These are phyloP conservation scores for Caryopteris hybrid DNA, from an alignment of 305 asterid species.

Conservation along the genomic window DNA sequence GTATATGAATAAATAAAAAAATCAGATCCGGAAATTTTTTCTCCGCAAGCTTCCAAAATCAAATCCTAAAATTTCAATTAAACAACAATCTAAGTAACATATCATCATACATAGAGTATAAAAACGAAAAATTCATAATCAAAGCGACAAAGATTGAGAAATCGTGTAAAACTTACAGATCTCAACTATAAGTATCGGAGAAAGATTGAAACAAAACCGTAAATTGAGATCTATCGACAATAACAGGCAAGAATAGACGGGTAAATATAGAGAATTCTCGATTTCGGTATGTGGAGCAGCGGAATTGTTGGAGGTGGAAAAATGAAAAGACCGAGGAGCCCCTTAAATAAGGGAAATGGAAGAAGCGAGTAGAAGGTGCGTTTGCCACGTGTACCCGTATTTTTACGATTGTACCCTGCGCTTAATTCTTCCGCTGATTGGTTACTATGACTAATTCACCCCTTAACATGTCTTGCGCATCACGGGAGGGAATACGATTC, in stretches of 20 bases:
- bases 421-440: slow-evolving; percentile 20
- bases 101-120: background rate
- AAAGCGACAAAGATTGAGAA: background rate
- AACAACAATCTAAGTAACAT: background rate
- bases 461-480: slow-evolving; percentile 16
- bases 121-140: background rate
- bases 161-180: slow-evolving; percentile 9
- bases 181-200: background rate
- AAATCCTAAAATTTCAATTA: background rate
- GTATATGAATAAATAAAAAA: background rate
- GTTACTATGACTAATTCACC: slow-evolving; percentile 8
- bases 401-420: slow-evolving; percentile 13
- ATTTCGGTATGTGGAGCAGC: slow-evolving; percentile 12
- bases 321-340: background rate
- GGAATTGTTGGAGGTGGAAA: background rate
- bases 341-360: slow-evolving; percentile 12
- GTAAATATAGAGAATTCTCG: background rate
- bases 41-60: slow-evolving; percentile 21
- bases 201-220: slow-evolving; percentile 16
- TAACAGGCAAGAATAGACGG: background rate
- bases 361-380: slow-evolving; percentile 2
- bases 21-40: background rate
- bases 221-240: slow-evolving; percentile 18
- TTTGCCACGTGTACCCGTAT: slow-evolving; percentile 11
- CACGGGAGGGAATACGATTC: slow-evolving; percentile 3